phyloP scores from a whole-genome alignment of 768 basidiomycete genomes.

The Suillus discolor region DNA sequence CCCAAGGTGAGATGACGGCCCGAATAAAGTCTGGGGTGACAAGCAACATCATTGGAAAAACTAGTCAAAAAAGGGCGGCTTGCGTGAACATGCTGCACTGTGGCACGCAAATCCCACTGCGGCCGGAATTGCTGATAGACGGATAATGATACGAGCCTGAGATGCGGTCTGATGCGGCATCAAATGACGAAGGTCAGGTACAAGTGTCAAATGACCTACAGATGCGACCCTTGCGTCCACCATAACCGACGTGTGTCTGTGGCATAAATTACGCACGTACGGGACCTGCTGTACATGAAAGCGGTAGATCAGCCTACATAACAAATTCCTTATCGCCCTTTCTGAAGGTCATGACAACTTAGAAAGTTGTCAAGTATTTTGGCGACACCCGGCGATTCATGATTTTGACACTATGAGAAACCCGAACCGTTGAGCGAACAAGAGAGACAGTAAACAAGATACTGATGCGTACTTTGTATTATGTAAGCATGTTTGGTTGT shows the following conservation, averaged over 20 bases:
- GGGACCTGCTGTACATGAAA: slow-evolving; percentile 29
- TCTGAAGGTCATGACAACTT: neutral
- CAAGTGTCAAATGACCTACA: neutral
- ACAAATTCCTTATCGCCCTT: slow-evolving; percentile 20
- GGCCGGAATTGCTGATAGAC: neutral
- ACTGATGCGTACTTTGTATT: neutral
- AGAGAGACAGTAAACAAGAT: too few relatives aligned
- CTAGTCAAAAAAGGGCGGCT: slow-evolving; percentile 3
- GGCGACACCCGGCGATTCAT: too few relatives aligned
- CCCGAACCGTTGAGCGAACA: too few relatives aligned
- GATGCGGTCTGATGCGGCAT: too few relatives aligned
- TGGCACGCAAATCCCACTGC: neutral
- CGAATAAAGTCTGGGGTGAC: neutral
- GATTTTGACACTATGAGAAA: too few relatives aligned
- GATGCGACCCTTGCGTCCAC: neutral
- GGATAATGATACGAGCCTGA: too few relatives aligned
- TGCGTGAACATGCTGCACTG: neutral
- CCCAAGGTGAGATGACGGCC: neutral
- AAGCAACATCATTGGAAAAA: neutral
- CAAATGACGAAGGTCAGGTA: slow-evolving; percentile 1
- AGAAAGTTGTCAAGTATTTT: too few relatives aligned
- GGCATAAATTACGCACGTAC: slow-evolving; percentile 26
- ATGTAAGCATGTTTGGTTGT: neutral
- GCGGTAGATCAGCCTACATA: slow-evolving; percentile 23
- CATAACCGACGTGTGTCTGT: neutral